Percentiles rank a stretch among this genome's conserved stretches.
Conservation (phyloP, 495 filamentous ascomycete genomes). For the Talaromyces nanjingensis region DNA sequence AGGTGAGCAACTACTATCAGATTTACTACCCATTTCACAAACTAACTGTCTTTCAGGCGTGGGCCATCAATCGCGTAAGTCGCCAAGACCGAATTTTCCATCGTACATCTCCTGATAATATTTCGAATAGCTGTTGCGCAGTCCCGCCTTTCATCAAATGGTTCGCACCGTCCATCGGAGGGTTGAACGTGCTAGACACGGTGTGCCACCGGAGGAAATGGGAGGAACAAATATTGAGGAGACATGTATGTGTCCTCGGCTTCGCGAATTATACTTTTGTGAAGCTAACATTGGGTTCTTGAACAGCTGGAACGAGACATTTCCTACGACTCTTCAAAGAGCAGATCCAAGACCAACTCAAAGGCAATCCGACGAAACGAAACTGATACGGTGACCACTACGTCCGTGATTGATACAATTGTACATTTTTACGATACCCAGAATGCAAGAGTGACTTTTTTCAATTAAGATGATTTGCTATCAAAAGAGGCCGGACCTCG, state of each 20-base stretch:
- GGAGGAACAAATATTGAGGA: constrained; percentile 48
- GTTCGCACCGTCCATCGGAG: constrained; percentile 50
- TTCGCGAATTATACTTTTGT: not conserved
- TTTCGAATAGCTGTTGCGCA: constrained; percentile 46
- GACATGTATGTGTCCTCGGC: constrained; percentile 28
- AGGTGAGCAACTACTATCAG: constrained; percentile 4
- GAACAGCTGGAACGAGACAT: constrained; percentile 24
- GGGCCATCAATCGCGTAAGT: constrained; percentile 36
- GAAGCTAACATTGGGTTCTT: constrained; percentile 7
- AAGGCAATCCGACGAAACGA: constrained; percentile 32
- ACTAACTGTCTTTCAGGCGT: constrained; percentile 21
- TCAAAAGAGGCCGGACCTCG: not conserved
- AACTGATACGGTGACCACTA: not conserved
- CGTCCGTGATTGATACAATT: not conserved
- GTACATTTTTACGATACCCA: not conserved
- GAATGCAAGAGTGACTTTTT: not conserved
- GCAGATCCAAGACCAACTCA: constrained; percentile 52
- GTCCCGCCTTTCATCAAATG: constrained; percentile 51
- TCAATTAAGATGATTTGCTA: not conserved
- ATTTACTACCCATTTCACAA: not conserved
- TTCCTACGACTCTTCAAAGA: constrained; percentile 52
- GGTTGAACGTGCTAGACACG: constrained; percentile 44
- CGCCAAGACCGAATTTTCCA: not conserved
- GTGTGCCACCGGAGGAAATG: constrained; percentile 51
- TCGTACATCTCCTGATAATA: not conserved